Percentiles rank a stretch among this genome's conserved stretches.
Conservation (phyloP, 2,329 filamentous ascomycete genomes). For the Colletotrichum zoysiae region DNA sequence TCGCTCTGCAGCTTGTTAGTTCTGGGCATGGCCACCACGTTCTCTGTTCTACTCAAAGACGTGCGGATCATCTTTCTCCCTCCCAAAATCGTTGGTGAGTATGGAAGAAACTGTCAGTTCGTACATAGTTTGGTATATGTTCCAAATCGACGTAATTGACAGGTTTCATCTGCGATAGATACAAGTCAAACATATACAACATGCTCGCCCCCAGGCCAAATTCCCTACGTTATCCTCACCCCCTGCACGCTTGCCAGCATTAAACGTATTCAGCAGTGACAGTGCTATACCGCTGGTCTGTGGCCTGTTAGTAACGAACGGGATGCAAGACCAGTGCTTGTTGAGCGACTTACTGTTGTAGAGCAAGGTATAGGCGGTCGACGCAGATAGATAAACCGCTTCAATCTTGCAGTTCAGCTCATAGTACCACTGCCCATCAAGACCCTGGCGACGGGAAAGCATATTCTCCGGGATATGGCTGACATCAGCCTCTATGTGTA, state of each 20-base stretch:
- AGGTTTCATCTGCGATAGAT: not conserved
- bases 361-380: slow-evolving; percentile 58
- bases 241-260: no score
- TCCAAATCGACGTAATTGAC: not conserved
- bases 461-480: slow-evolving; percentile 55
- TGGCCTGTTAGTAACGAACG: not conserved
- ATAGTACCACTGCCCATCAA: slow-evolving; percentile 56
- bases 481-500: slow-evolving; percentile 56
- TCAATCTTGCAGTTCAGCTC: slow-evolving; percentile 56
- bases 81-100: no score
- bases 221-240: no score
- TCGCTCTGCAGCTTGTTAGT: no score
- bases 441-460: slow-evolving; percentile 50
- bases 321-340: no score
- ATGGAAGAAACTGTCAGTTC: not conserved
- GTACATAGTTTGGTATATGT: not conserved
- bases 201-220: not conserved
- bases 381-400: slow-evolving; percentile 56
- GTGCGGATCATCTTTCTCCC: not conserved
- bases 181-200: not conserved
- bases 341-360: slow-evolving; percentile 52
- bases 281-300: slow-evolving; percentile 55
- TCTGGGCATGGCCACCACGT: not conserved
- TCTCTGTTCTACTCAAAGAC: not conserved
- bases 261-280: slow-evolving; percentile 59